phyloP scores from a whole-genome alignment of 768 basidiomycete species.

The Gautieria morchelliformis region DNA sequence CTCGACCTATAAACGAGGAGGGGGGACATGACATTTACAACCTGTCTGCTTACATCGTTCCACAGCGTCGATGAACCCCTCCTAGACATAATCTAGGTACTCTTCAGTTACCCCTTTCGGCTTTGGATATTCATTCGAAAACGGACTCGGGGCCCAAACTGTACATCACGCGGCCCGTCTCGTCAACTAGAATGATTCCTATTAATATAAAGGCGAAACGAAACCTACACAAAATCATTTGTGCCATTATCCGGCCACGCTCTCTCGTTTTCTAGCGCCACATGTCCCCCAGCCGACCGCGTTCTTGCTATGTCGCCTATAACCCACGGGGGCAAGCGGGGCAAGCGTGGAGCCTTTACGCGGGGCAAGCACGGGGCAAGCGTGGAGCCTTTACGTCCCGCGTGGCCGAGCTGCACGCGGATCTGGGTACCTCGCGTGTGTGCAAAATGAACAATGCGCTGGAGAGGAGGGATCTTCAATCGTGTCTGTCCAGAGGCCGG shows the following conservation, averaged over 20 bases:
- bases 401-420: conserved; percentile 75
- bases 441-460: conserved; percentile 63
- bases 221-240: neutral
- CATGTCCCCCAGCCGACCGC: conserved; percentile 20
- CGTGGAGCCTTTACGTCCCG: conserved; percentile 62
- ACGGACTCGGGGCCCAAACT: conserved; percentile 62
- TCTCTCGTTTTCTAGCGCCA: conserved; percentile 37
- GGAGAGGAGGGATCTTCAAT: conserved; percentile 65
- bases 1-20: neutral
- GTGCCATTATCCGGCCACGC: conserved; percentile 65
- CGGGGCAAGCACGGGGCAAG: too few species aligned
- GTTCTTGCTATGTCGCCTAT: conserved; percentile 27
- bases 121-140: conserved; percentile 37
- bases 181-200: too few species aligned
- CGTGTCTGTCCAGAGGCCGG: conserved; percentile 65
- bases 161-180: neutral
- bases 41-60: conserved; percentile 50
- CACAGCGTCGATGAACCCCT: conserved; percentile 49
- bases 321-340: too few species aligned
- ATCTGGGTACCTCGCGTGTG: conserved; percentile 62
- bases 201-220: neutral
- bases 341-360: too few species aligned
- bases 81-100: conserved; percentile 46
- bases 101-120: conserved; percentile 50
- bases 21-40: conserved; percentile 28